These are phyloP conservation scores for Stachybotrys chlorohalonatus DNA, from an alignment of 2,329 filamentous ascomycete genomes.

Conservation along the genomic window DNA sequence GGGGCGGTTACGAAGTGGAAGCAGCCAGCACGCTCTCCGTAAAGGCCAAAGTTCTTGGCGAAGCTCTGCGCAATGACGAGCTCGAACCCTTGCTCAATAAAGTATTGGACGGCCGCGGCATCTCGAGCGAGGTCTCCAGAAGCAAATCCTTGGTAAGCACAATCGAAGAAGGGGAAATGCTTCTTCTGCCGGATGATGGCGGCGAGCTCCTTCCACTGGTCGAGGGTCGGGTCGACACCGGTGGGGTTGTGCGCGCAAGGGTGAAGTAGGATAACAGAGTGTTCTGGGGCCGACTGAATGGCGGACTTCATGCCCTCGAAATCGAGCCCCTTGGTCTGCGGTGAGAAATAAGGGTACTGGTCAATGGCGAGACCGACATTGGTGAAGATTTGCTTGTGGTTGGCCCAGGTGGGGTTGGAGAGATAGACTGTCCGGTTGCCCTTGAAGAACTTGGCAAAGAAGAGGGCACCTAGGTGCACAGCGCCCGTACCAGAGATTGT, in stretches of 20 bases:
- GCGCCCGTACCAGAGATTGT: slow-evolving; percentile 97
- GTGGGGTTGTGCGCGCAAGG: slow-evolving; percentile 98
- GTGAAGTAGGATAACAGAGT: slow-evolving; percentile 84
- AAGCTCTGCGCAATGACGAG: slow-evolving; percentile 87
- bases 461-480: slow-evolving; percentile 85
- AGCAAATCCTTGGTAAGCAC: slow-evolving; percentile 94
- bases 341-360: slow-evolving; percentile 89
- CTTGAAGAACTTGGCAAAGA: slow-evolving; percentile 86
- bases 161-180: slow-evolving; percentile 98
- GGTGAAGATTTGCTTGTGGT: slow-evolving; percentile 96
- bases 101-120: slow-evolving; percentile 88
- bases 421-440: slow-evolving; percentile 73
- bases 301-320: slow-evolving; percentile 77
- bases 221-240: slow-evolving; percentile 85
- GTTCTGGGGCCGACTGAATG: slow-evolving; percentile 61
- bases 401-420: slow-evolving; percentile 94
- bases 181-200: slow-evolving; percentile 63
- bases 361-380: slow-evolving; percentile 75
- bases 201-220: slow-evolving; percentile 91
- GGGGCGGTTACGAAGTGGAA: slow-evolving; percentile 87
- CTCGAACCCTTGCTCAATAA: slow-evolving; percentile 84
- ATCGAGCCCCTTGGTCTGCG: slow-evolving; percentile 82
- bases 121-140: slow-evolving; percentile 81
- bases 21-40: slow-evolving; percentile 90
- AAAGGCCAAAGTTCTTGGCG: slow-evolving; percentile 96